Evolutionary conservation across 495 filamentous ascomycete species (phyloP).

Genomic region (Penicillium psychrofluorescens): DNA sequence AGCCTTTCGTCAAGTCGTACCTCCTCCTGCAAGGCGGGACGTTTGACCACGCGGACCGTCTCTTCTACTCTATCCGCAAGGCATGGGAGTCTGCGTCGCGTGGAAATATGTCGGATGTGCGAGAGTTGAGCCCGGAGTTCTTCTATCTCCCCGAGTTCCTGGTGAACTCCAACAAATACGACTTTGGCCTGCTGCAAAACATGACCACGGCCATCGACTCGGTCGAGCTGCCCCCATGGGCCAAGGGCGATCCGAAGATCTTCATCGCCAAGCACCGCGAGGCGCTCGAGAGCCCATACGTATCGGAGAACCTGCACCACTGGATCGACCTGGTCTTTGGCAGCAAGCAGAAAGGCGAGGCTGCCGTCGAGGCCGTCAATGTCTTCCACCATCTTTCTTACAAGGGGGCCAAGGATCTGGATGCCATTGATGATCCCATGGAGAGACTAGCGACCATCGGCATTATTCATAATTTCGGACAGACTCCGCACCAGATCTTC

Average conservation of each 20-base stretch:
- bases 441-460: slow-evolving; percentile 82
- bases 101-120: slow-evolving; percentile 86
- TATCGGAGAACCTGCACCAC: slow-evolving; percentile 80
- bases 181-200: slow-evolving; percentile 83
- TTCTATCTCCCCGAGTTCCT: slow-evolving; percentile 95
- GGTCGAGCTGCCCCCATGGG: slow-evolving; percentile 88
- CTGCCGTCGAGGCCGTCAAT: slow-evolving; percentile 84
- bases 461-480: slow-evolving; percentile 97
- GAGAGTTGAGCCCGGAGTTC: slow-evolving; percentile 93
- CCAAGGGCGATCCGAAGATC: slow-evolving; percentile 91
- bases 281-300: slow-evolving; percentile 89
- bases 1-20: slow-evolving; percentile 94
- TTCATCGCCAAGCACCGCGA: slow-evolving; percentile 93
- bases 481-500: slow-evolving; percentile 94
- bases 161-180: slow-evolving; percentile 83
- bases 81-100: slow-evolving; percentile 87
- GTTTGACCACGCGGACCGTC: slow-evolving; percentile 90
- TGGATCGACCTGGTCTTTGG: slow-evolving; percentile 98
- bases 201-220: slow-evolving; percentile 70
- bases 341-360: slow-evolving; percentile 89
- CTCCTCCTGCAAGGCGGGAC: slow-evolving; percentile 94
- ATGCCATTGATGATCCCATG: slow-evolving; percentile 80
- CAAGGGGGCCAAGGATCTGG: slow-evolving; percentile 85
- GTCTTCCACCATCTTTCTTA: slow-evolving; percentile 96
- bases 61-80: slow-evolving; percentile 89